phyloP scores from a whole-genome alignment of 2,329 filamentous ascomycete species.

The Gliomastix tumulicola region DNA sequence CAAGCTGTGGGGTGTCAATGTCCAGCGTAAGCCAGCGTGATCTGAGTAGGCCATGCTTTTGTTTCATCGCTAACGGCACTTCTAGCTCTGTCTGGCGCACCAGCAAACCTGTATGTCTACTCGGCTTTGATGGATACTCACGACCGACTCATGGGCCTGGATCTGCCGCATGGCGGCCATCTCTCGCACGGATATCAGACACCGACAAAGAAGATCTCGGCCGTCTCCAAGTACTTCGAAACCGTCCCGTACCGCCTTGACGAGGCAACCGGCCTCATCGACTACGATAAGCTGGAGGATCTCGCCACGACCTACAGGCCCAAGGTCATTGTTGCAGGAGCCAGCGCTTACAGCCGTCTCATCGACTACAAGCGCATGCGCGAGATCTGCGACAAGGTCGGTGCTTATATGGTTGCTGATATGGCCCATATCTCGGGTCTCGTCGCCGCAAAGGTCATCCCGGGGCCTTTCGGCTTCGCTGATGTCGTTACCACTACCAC shows the following conservation, averaged over 20 bases:
- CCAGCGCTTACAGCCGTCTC: constrained; percentile 90
- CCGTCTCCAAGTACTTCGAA: constrained; percentile 98
- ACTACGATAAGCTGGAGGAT: constrained; percentile 88
- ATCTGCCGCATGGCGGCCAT: constrained; percentile 93
- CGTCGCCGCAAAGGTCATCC: constrained; percentile 84
- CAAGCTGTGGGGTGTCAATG: constrained; percentile 94
- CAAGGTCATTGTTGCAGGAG: constrained; percentile 91
- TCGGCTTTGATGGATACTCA: constrained; percentile 88
- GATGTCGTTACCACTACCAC: constrained; percentile 97
- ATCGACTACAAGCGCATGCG: constrained; percentile 95
- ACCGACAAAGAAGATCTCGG: constrained; percentile 90
- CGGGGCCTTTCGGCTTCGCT: constrained; percentile 79
- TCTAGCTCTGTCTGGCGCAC: constrained; percentile 68
- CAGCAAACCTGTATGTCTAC: constrained; percentile 85
- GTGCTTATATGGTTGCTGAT: constrained; percentile 88
- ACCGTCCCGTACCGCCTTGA: constrained; percentile 91
- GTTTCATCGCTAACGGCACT: constrained; percentile 1
- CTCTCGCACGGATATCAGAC: constrained; percentile 97
- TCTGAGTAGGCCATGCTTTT: no score
- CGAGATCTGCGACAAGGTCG: constrained; percentile 82
- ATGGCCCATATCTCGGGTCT: constrained; percentile 97
- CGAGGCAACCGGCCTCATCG: constrained; percentile 85
- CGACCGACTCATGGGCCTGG: constrained; percentile 93
- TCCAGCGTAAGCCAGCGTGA: constrained; percentile 77
- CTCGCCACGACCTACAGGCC: constrained; percentile 84